A percentile compares a stretch with the other conserved stretches of the same genome.
These are phyloP conservation scores for Petasospora rhodanensis DNA, from an alignment of 1,139 yeast species.

Conservation along the genomic window DNA sequence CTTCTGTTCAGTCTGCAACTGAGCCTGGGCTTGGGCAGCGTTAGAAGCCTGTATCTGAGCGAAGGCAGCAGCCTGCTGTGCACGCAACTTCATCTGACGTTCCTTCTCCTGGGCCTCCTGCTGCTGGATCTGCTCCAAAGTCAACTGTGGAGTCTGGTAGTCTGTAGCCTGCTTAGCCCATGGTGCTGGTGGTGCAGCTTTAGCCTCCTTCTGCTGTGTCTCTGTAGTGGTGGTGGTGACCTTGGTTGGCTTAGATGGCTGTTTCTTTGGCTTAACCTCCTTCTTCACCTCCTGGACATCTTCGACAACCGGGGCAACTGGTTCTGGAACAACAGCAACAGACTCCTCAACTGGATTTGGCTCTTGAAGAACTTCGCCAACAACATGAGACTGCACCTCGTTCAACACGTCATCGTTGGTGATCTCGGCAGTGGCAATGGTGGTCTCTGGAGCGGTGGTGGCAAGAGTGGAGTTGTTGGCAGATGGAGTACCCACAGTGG, in stretches of 20 bases:
- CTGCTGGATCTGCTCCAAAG: slow-evolving; percentile 67
- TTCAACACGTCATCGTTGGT: no score
- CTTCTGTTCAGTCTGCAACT: no score
- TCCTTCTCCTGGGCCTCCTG: slow-evolving; percentile 54
- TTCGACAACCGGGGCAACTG: slow-evolving; percentile 3
- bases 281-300: slow-evolving; percentile 3
- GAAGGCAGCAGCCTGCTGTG: slow-evolving; percentile 29
- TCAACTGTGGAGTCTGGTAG: slow-evolving; percentile 42
- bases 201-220: slow-evolving; percentile 7
- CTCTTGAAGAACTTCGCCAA: slow-evolving; percentile 30
- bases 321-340: neutral
- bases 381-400: slow-evolving; percentile 37
- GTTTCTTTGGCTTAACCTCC: no score
- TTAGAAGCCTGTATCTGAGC: no score
- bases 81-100: slow-evolving; percentile 30
- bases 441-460: no score
- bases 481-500: no score
- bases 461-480: no score
- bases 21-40: no score
- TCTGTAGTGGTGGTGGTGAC: slow-evolving; percentile 6
- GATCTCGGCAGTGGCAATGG: no score
- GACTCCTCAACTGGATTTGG: slow-evolving; percentile 2
- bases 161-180: slow-evolving; percentile 42
- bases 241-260: slow-evolving; percentile 6
- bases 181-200: slow-evolving; percentile 39